A percentile compares a stretch with the other conserved stretches of the same genome.
Evolutionary conservation across 2,329 filamentous ascomycete species (phyloP).

Genomic region (Samsoniella hepiali): DNA sequence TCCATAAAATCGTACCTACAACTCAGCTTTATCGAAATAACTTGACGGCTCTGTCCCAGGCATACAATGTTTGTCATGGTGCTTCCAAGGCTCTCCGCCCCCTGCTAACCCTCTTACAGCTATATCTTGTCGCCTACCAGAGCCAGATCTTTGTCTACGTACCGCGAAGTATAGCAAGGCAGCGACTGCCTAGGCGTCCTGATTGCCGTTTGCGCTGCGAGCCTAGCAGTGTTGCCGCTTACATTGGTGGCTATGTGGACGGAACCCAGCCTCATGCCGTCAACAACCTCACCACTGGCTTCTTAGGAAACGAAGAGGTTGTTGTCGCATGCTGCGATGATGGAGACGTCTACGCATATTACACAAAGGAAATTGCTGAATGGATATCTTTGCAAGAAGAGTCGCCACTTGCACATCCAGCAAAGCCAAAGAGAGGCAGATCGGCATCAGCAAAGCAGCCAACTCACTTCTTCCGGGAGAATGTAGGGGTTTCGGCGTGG

Average conservation of each 20-base stretch:
- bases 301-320: constrained; percentile 68
- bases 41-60: constrained; percentile 55
- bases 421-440: constrained; percentile 5
- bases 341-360: constrained; percentile 70
- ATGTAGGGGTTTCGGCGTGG: constrained; percentile 80
- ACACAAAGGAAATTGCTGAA: constrained; percentile 52
- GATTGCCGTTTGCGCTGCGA: constrained; percentile 49
- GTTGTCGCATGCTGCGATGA: constrained; percentile 68
- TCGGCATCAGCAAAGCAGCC: constrained; percentile 21
- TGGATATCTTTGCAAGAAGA: constrained; percentile 35
- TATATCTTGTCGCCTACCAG: constrained; percentile 60
- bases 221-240: constrained; percentile 37
- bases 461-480: constrained; percentile 66
- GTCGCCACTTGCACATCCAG: background rate
- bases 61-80: constrained; percentile 46
- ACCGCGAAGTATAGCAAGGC: constrained; percentile 44
- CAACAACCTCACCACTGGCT: constrained; percentile 67
- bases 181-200: constrained; percentile 47
- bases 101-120: constrained; percentile 31
- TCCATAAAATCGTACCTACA: background rate
- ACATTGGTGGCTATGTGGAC: constrained; percentile 54
- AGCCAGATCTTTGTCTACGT: constrained; percentile 56
- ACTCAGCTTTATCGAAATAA: constrained; percentile 48
- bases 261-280: constrained; percentile 53
- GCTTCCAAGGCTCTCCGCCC: constrained; percentile 8